A percentile compares a stretch with the other conserved stretches of the same genome.
Evolutionary conservation across 202 grass and related monocot species (phyloP).

Genomic region (Digitaria exilis): DNA sequence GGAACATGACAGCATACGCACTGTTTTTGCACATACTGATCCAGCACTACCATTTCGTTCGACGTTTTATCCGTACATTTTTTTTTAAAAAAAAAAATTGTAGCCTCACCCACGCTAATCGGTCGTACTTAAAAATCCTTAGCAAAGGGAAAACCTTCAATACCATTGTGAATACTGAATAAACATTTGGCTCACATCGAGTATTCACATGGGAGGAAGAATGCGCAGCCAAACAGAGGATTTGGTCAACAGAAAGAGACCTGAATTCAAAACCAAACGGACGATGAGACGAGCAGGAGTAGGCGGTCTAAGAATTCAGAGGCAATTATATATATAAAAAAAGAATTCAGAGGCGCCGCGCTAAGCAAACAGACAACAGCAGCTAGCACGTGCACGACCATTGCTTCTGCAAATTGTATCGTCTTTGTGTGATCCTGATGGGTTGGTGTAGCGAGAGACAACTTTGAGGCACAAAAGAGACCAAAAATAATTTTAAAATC

Average conservation of each 20-base stretch:
- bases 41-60: neutral
- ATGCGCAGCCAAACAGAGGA: neutral
- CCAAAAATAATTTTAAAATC: constrained; percentile 14
- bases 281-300: neutral
- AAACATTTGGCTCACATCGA: neutral
- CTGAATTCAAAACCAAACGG: constrained; percentile 32
- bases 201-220: neutral
- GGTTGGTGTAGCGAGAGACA: constrained; percentile 22
- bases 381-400: constrained; percentile 15
- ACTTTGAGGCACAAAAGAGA: neutral
- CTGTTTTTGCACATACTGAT: neutral
- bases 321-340: no score
- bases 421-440: constrained; percentile 10
- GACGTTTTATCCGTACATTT: neutral
- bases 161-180: neutral
- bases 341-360: constrained; percentile 21
- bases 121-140: neutral
- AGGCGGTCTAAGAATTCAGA: neutral
- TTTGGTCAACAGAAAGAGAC: constrained; percentile 43
- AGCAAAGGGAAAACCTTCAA: neutral
- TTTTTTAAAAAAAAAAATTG: no score
- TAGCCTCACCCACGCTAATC: neutral
- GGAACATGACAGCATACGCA: neutral
- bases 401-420: neutral
- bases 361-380: neutral